Evolutionary conservation across 768 basidiomycete genomes (phyloP).

Genomic region (Russula sp.): DNA sequence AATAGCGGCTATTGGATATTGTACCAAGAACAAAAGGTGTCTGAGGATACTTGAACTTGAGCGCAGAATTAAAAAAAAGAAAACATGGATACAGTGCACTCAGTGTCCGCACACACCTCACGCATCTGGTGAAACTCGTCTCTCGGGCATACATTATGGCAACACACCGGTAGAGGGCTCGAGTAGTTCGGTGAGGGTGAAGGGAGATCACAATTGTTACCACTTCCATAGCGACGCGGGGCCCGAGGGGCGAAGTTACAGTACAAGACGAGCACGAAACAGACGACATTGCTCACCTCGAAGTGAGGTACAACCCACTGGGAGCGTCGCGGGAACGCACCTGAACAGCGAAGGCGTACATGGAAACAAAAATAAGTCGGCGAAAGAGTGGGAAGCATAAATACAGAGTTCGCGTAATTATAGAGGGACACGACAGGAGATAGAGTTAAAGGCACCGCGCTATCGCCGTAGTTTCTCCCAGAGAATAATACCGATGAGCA

Average conservation of each 20-base stretch:
- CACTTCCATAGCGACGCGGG: too few relatives aligned
- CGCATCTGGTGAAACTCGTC: background rate
- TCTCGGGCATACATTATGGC: background rate
- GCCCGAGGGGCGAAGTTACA: too few relatives aligned
- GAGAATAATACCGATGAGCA: slow-evolving; percentile 75
- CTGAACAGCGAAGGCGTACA: background rate
- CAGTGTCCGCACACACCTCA: background rate
- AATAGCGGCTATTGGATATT: too few relatives aligned
- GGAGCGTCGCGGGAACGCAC: background rate
- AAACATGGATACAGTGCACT: background rate
- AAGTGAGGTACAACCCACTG: background rate
- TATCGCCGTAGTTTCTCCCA: slow-evolving; percentile 57
- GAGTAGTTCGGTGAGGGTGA: background rate
- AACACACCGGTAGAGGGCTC: background rate
- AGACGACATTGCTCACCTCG: background rate
- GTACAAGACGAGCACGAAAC: too few relatives aligned
- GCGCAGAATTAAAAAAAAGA: background rate
- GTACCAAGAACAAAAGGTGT: too few relatives aligned
- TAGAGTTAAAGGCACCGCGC: background rate
- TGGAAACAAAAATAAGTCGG: background rate
- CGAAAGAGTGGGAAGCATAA: background rate
- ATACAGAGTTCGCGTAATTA: background rate
- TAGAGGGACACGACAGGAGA: background rate
- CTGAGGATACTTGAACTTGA: background rate
- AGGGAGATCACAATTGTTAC: background rate